Evolutionary conservation across 805 yeast genomes (phyloP).

Genomic region (Candida michaelii): DNA sequence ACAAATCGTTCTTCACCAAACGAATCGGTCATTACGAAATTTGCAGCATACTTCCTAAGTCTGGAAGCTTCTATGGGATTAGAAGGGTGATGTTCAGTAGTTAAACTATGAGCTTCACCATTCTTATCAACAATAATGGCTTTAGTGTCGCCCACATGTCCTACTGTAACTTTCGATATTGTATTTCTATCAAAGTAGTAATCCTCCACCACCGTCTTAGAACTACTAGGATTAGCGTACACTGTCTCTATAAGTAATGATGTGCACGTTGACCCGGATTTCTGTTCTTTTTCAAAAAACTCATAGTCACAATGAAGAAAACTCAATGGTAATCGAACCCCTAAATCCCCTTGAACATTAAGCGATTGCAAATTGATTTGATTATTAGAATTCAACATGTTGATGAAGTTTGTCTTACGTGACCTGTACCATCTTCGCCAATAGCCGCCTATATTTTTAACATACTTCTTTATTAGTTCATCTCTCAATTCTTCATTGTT

Average conservation of each 20-base stretch:
- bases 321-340: slow-evolving; percentile 59
- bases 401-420: slow-evolving; percentile 30
- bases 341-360: slow-evolving; percentile 51
- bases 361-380: slow-evolving; percentile 16
- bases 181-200: slow-evolving; percentile 68
- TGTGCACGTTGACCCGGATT: slow-evolving; percentile 74
- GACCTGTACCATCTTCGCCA: slow-evolving; percentile 77
- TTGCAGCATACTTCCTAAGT: slow-evolving; percentile 57
- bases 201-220: slow-evolving; percentile 29
- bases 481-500: slow-evolving; percentile 30
- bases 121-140: slow-evolving; percentile 79
- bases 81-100: slow-evolving; percentile 83
- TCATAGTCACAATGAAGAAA: slow-evolving; percentile 66
- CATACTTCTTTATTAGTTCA: slow-evolving; percentile 54
- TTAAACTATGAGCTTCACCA: slow-evolving; percentile 78
- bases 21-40: slow-evolving; percentile 77
- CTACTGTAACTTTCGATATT: slow-evolving; percentile 66
- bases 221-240: slow-evolving; percentile 27
- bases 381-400: slow-evolving; percentile 22
- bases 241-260: slow-evolving; percentile 57
- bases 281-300: slow-evolving; percentile 43
- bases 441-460: slow-evolving; percentile 68
- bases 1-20: slow-evolving; percentile 90
- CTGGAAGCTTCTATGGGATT: slow-evolving; percentile 76
- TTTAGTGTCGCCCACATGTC: slow-evolving; percentile 92